Evolutionary conservation across 2,329 filamentous ascomycete genomes (phyloP).

Genomic region (Ophiosphaerella herpotricha): DNA sequence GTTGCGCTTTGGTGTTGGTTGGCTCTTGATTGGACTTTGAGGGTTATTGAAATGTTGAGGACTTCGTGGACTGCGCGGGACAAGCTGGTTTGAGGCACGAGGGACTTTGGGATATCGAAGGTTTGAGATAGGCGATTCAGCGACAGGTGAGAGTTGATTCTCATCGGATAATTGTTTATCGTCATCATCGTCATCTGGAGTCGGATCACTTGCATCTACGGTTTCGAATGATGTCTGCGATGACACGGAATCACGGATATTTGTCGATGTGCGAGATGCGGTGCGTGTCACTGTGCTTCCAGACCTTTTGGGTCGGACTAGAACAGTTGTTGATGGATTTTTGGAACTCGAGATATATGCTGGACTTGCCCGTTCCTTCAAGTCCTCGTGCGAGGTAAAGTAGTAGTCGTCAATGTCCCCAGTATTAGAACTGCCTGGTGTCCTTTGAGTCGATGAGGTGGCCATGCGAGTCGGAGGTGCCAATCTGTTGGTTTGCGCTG

Average conservation of each 20-base stretch:
- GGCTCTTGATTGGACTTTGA: constrained; percentile 4
- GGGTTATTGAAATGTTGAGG: constrained; percentile 19
- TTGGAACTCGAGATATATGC: constrained; percentile 14
- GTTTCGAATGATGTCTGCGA: constrained; percentile 55
- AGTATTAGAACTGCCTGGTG: constrained; percentile 28
- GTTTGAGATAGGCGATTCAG: constrained; percentile 50
- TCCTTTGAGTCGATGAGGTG: constrained; percentile 19
- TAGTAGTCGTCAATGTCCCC: constrained; percentile 46
- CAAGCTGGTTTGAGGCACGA: constrained; percentile 51
- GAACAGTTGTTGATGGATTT: constrained; percentile 22
- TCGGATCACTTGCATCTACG: constrained; percentile 51
- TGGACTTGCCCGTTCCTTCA: constrained; percentile 20
- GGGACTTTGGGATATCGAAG: constrained; percentile 56
- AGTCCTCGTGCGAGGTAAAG: constrained; percentile 27
- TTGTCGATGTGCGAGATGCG: constrained; percentile 34
- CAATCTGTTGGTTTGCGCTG: constrained; percentile 9
- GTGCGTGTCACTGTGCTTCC: constrained; percentile 35
- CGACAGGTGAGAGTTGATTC: constrained; percentile 47
- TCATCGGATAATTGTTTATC: constrained; percentile 36
- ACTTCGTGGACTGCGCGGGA: constrained; percentile 46
- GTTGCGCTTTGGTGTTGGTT: constrained; percentile 1
- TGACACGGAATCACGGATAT: constrained; percentile 38
- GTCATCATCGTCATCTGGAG: constrained; percentile 52
- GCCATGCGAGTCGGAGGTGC: constrained; percentile 19
- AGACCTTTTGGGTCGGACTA: constrained; percentile 30